A percentile compares a stretch with the other conserved stretches of the same genome.
Evolutionary conservation across 1,284 basidiomycete genomes (phyloP).

Genomic region (Trametes polyzona): DNA sequence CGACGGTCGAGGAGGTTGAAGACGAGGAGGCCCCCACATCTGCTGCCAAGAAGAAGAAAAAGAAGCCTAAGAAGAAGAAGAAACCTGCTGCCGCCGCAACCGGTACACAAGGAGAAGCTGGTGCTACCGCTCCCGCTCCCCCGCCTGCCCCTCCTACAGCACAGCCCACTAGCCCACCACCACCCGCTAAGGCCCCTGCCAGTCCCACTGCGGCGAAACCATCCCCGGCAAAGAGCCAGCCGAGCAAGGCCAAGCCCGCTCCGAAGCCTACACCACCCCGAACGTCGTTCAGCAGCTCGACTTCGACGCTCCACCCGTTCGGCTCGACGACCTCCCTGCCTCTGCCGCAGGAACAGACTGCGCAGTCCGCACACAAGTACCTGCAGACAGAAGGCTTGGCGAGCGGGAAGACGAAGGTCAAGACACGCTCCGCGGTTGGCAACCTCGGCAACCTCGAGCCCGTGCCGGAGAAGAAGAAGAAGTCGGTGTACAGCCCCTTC

Average conservation of each 20-base stretch:
- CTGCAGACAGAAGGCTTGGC: constrained; percentile 52
- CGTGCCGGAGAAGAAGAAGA: constrained; percentile 48
- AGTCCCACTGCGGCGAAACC: constrained; percentile 19
- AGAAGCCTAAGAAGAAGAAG: constrained; percentile 75
- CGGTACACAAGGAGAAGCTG: not conserved
- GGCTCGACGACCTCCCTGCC: constrained; percentile 50
- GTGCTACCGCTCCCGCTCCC: not conserved
- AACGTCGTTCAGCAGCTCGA: constrained; percentile 31
- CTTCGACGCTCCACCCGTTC: constrained; percentile 32
- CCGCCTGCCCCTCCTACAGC: constrained; percentile 1
- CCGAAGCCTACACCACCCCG: constrained; percentile 14
- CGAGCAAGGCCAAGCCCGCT: constrained; percentile 23
- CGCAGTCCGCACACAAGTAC: constrained; percentile 74
- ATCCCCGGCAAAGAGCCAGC: not conserved
- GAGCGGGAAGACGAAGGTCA: constrained; percentile 63
- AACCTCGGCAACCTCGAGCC: constrained; percentile 56
- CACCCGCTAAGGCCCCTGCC: constrained; percentile 19
- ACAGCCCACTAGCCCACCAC: constrained; percentile 14
- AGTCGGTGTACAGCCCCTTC: constrained; percentile 55
- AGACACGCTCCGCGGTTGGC: constrained; percentile 53
- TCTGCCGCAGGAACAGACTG: constrained; percentile 49
- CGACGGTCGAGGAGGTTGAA: constrained; percentile 69
- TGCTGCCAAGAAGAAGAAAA: constrained; percentile 62
- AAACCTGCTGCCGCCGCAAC: constrained; percentile 41
- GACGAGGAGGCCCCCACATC: constrained; percentile 49